Evolutionary conservation across 148 eudicot genomes (phyloP).

Genomic region (Diospyros lotus): DNA sequence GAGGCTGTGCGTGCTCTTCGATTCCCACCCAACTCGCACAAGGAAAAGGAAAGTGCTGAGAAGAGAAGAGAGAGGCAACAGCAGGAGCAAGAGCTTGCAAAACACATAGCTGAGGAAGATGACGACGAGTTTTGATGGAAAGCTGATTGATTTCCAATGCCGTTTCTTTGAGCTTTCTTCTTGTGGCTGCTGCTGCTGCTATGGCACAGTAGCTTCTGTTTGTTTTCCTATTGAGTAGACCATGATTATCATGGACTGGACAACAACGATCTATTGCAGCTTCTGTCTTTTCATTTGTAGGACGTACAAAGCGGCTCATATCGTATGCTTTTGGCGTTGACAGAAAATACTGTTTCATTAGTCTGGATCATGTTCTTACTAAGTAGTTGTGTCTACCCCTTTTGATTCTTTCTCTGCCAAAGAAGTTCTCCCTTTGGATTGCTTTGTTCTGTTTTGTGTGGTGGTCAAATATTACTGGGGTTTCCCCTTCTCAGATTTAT

Average conservation of each 20-base stretch:
- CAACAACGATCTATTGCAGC: background rate
- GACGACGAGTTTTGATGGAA: slow-evolving; percentile 76
- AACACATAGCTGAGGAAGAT: slow-evolving; percentile 95
- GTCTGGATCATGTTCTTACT: background rate
- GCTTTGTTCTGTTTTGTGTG: background rate
- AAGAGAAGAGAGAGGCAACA: slow-evolving; percentile 96
- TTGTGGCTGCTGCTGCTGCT: background rate
- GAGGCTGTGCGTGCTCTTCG: slow-evolving; percentile 88
- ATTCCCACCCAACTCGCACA: slow-evolving; percentile 83
- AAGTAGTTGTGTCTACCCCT: background rate
- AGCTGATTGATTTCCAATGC: background rate
- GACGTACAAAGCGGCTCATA: background rate
- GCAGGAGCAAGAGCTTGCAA: slow-evolving; percentile 96
- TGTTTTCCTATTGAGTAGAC: background rate
- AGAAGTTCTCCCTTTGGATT: background rate
- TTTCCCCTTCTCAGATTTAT: no score
- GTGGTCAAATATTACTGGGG: no score
- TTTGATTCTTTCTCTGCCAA: background rate
- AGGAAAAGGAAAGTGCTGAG: slow-evolving; percentile 91
- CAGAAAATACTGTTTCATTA: background rate
- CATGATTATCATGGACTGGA: no score
- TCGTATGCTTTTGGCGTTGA: background rate
- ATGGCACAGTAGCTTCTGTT: background rate
- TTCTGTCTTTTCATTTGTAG: background rate
- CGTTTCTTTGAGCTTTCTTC: background rate